phyloP scores from a whole-genome alignment of 305 asterid species.

The Ilex paraguariensis region DNA sequence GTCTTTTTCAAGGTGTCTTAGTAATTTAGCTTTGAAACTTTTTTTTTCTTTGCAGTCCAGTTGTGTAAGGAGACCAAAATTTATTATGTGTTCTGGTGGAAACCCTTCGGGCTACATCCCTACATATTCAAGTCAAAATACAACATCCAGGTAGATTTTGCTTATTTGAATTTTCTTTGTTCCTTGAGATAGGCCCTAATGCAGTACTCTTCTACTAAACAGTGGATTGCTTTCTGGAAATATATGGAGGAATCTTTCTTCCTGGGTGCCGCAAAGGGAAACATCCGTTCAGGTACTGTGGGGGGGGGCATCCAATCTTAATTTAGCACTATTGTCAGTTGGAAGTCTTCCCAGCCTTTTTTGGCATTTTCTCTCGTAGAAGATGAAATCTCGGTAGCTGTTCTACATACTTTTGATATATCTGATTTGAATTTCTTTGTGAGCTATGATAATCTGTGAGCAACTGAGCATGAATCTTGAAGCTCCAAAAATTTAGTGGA shows the following conservation, averaged over 20 bases:
- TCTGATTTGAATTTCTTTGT: too few species aligned
- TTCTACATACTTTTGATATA: too few species aligned
- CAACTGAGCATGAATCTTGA: too few species aligned
- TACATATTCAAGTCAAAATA: conserved; percentile 55
- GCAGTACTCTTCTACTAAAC: conserved; percentile 15
- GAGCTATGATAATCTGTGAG: too few species aligned
- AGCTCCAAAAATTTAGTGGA: too few species aligned
- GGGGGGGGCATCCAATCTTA: conserved; percentile 2
- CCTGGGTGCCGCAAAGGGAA: conserved; percentile 86
- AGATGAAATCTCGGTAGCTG: too few species aligned
- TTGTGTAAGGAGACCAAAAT: conserved; percentile 84
- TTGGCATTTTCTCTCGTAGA: background rate
- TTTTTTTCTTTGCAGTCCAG: conserved; percentile 42
- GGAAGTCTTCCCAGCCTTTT: background rate
- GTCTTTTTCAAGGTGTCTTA: too few species aligned
- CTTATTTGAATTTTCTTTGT: conserved; percentile 3
- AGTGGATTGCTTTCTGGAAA: conserved; percentile 82
- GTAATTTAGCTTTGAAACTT: background rate
- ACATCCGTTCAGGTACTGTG: conserved; percentile 51
- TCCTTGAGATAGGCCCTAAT: conserved; percentile 14
- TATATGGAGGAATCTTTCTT: conserved; percentile 68
- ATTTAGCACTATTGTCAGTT: too few species aligned
- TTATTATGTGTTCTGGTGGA: conserved; percentile 76
- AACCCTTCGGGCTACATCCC: conserved; percentile 75
- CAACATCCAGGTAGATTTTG: conserved; percentile 55